Evolutionary conservation across 345 rosid genomes (phyloP).

Genomic region (thale cress (Arabidopsis thaliana)): DNA sequence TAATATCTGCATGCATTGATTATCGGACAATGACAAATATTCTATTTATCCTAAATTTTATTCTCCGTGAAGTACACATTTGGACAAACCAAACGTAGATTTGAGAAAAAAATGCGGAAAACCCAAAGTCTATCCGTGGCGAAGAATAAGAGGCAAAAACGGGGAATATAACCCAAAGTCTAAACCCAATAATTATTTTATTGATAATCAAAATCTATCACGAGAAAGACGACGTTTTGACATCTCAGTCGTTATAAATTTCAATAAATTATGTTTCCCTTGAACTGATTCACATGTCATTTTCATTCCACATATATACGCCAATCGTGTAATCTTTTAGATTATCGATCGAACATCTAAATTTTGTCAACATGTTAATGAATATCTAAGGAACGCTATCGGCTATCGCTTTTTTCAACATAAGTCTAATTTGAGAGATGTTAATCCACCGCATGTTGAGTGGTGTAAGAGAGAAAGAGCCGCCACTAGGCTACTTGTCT

Average conservation of each 20-base stretch:
- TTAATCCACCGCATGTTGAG: too few species aligned
- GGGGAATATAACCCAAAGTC: too few species aligned
- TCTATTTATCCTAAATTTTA: background rate
- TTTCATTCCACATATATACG: background rate
- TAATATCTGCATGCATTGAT: constrained; percentile 13
- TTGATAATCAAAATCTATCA: background rate
- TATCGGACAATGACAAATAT: constrained; percentile 3
- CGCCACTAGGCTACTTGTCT: too few species aligned
- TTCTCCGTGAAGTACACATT: background rate
- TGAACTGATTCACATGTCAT: background rate
- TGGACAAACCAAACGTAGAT: background rate
- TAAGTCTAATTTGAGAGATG: too few species aligned
- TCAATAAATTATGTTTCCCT: background rate
- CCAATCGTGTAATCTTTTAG: background rate
- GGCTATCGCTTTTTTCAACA: background rate
- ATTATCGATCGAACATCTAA: background rate
- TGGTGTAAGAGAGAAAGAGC: too few species aligned
- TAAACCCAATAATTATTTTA: background rate
- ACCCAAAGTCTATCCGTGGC: background rate
- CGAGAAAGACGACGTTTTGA: constrained; percentile 10
- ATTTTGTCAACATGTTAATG: background rate
- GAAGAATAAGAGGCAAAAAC: background rate
- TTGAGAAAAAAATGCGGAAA: background rate
- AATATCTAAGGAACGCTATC: background rate
- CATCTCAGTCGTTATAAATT: constrained; percentile 14